Conservation (phyloP, 2,329 filamentous ascomycete genomes). For the Colletotrichum tamarilloi region DNA sequence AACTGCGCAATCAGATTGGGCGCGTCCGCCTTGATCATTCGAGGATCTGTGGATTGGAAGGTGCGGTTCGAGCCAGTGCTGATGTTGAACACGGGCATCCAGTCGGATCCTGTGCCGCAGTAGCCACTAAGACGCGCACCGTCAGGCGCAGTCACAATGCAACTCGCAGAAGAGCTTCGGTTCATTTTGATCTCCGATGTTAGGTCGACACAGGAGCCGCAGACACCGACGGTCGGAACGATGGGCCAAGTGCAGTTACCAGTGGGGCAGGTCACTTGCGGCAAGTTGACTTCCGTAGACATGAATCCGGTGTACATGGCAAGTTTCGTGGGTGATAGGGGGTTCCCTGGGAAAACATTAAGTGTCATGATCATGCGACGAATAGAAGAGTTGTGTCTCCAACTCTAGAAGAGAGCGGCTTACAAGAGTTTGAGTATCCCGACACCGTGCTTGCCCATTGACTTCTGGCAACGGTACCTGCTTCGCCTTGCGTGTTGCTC, state of each 20-base stretch:
- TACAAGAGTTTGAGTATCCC: background rate
- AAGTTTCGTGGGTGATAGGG: slow-evolving; percentile 42
- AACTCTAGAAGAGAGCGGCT: background rate
- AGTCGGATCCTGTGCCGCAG: slow-evolving; percentile 4
- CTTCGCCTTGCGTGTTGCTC: slow-evolving; percentile 40
- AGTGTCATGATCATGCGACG: background rate
- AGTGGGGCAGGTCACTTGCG: slow-evolving; percentile 44
- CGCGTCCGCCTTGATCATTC: background rate
- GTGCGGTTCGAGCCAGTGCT: background rate
- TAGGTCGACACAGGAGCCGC: slow-evolving; percentile 42
- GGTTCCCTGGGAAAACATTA: background rate
- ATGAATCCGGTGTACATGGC: slow-evolving; percentile 51
- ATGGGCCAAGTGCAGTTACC: slow-evolving; percentile 49
- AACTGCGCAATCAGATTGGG: slow-evolving; percentile 24
- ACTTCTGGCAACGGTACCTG: slow-evolving; percentile 43
- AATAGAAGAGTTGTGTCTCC: background rate
- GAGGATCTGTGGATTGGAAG: background rate
- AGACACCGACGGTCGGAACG: slow-evolving; percentile 47
- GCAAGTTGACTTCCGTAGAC: slow-evolving; percentile 39
- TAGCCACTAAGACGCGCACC: background rate
- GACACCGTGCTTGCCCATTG: slow-evolving; percentile 8
- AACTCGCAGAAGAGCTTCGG: background rate
- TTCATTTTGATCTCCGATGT: slow-evolving; percentile 13
- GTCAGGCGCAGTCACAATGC: background rate
- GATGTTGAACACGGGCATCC: background rate